A percentile compares a stretch with the other conserved stretches of the same genome.
Evolutionary conservation across 805 yeast genomes (phyloP).

Genomic region (Wickerhamomyces xylosicus): DNA sequence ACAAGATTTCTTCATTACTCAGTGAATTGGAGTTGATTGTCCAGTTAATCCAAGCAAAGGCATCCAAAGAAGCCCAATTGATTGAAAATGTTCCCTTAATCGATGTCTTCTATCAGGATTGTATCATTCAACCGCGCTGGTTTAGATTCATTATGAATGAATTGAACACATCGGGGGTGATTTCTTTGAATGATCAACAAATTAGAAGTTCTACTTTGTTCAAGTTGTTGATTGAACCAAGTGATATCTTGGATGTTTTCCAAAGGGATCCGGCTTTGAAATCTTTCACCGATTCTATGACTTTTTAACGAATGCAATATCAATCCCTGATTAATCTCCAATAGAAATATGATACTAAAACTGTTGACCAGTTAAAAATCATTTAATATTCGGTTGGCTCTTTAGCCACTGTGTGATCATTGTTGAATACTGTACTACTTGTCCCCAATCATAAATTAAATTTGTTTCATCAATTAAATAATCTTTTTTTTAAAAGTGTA

Average conservation of each 20-base stretch:
- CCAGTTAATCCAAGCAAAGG: slow-evolving; percentile 23
- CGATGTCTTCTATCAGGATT: slow-evolving; percentile 24
- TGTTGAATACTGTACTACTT: too few species aligned
- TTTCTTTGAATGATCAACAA: slow-evolving; percentile 50
- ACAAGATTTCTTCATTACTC: slow-evolving; percentile 61
- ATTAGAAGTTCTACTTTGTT: slow-evolving; percentile 62
- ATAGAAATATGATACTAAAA: too few species aligned
- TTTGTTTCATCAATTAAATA: too few species aligned
- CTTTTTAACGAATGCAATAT: too few species aligned
- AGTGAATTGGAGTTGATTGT: slow-evolving; percentile 61
- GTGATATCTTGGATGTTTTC: slow-evolving; percentile 53
- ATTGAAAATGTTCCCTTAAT: slow-evolving; percentile 22
- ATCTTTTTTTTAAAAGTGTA: too few species aligned
- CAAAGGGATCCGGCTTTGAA: slow-evolving; percentile 39
- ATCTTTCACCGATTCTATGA: slow-evolving; percentile 8
- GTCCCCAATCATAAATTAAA: too few species aligned
- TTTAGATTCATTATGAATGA: slow-evolving; percentile 55
- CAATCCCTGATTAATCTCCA: too few species aligned
- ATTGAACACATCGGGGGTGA: slow-evolving; percentile 67
- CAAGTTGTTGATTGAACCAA: slow-evolving; percentile 59
- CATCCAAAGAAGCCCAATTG: slow-evolving; percentile 11
- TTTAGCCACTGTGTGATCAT: too few species aligned
- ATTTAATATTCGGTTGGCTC: too few species aligned
- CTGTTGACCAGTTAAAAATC: too few species aligned
- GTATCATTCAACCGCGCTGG: slow-evolving; percentile 42